Evolutionary conservation across 1,284 basidiomycete species (phyloP).

Genomic region (Ustilago bromivora): DNA sequence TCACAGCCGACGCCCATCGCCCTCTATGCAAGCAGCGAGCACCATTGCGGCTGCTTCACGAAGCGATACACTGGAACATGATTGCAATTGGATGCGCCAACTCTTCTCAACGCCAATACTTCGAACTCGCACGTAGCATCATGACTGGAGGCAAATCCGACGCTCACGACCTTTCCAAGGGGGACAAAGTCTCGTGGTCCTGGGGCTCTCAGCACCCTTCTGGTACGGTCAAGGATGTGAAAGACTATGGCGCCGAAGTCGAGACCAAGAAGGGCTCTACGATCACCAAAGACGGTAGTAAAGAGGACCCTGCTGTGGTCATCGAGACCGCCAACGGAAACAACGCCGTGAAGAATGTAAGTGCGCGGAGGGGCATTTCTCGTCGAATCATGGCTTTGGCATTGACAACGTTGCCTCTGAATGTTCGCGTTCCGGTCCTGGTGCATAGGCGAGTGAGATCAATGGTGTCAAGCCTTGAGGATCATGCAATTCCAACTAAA

Average conservation of each 20-base stretch:
- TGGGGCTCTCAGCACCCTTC: slow-evolving; percentile 53
- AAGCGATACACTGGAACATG: not conserved
- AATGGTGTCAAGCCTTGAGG: slow-evolving; percentile 53
- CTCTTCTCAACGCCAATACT: not conserved
- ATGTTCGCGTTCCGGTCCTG: not conserved
- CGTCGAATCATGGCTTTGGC: not conserved
- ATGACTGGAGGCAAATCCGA: slow-evolving; percentile 30
- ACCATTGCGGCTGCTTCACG: not conserved
- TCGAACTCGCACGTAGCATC: not conserved
- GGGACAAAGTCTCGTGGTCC: slow-evolving; percentile 52
- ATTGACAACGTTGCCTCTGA: not conserved
- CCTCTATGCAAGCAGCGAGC: too few relatives aligned
- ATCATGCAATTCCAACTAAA: not conserved
- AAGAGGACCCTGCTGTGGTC: slow-evolving; percentile 53
- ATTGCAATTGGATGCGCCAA: not conserved
- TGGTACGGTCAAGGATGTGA: slow-evolving; percentile 57
- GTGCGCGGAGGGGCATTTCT: slow-evolving; percentile 2
- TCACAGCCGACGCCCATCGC: not conserved
- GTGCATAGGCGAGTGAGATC: slow-evolving; percentile 46
- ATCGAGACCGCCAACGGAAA: slow-evolving; percentile 48
- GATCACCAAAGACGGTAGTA: slow-evolving; percentile 48
- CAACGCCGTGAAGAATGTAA: slow-evolving; percentile 59
- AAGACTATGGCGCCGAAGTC: slow-evolving; percentile 47
- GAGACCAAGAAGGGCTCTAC: slow-evolving; percentile 58
- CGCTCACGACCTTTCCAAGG: slow-evolving; percentile 40